phyloP scores from a whole-genome alignment of 352 stramenopile species.

The Globisporangium orthogonon region DNA sequence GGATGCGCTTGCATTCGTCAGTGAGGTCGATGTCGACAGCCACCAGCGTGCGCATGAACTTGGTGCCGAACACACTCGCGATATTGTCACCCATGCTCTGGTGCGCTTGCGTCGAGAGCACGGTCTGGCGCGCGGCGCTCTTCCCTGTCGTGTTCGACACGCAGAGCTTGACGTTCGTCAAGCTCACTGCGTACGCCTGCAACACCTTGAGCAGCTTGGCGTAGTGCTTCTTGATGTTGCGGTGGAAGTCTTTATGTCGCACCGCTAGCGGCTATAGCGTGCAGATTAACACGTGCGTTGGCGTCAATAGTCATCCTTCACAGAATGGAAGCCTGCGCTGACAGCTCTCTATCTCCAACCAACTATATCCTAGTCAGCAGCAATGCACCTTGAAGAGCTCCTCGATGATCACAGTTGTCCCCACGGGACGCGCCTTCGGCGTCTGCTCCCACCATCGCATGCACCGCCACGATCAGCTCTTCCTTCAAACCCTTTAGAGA shows the following conservation, averaged over 20 bases:
- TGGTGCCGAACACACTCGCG: constrained; percentile 87
- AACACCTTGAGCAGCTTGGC: constrained; percentile 89
- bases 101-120: constrained; percentile 66
- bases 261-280: constrained; percentile 80
- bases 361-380: too few relatives aligned
- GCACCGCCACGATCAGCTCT: neutral
- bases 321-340: neutral
- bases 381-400: constrained; percentile 85
- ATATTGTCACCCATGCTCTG: constrained; percentile 79
- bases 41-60: constrained; percentile 84
- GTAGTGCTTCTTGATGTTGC: constrained; percentile 93
- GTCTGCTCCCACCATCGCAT: constrained; percentile 12
- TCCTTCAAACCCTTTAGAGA: neutral
- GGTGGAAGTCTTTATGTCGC: constrained; percentile 88
- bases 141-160: constrained; percentile 54
- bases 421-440: constrained; percentile 65
- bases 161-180: constrained; percentile 46
- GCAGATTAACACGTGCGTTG: too few relatives aligned
- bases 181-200: constrained; percentile 75
- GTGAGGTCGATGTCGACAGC: constrained; percentile 68
- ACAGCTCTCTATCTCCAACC: too few relatives aligned
- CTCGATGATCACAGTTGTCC: constrained; percentile 92
- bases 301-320: neutral
- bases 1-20: constrained; percentile 8
- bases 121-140: constrained; percentile 33